Evolutionary conservation across 2,329 filamentous ascomycete species (phyloP), one percentile per base, ranked within the genome.

Genomic region (Talaromyces sp.): DNA sequence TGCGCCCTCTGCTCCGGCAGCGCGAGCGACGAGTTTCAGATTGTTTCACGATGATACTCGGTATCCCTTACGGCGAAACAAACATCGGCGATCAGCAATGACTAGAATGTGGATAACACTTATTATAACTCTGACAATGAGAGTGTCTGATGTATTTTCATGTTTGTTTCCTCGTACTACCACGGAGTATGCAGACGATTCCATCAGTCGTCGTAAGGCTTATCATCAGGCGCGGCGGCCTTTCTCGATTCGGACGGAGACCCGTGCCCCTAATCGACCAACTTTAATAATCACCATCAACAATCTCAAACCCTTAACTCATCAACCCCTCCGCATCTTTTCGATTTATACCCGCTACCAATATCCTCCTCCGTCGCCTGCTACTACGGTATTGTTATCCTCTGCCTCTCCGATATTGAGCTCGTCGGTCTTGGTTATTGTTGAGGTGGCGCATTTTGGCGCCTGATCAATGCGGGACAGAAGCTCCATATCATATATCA

Each of bases 1-100:
- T 39, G 1, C 5, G 14, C 49, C 49, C 24, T 52, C n/a, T 16
- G 24, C 49, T 33, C 22, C 31, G 24, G 27, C 27, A 52, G 49
- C 49, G 49, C 27, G 13, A 59, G 37, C 14, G 56, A 59, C 19
- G 16, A 59, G 56, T 59, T 59, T 59, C 56, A 59, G 56, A 59
- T 43, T 59, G 56, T 59, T 59, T 59, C 56, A 59, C 10, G 37
- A 45, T 59, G 56, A 27, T 39, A 37, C 52, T 39, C 33, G 24
- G 19, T 27, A 54, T 54, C 49, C 49, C 49, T 16, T 3, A 8
- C 27, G 3, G 27, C 31, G 52, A 56, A 56, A 56, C 52, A 56
- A 37, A 24, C 31, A 37, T 37, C 33, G 22, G 33, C 52, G 31
- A 39, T 56, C 52, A 33, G 14, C 1, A 16, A 14, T 13, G 16